Evolutionary conservation across 2,329 filamentous ascomycete species (phyloP), one percentile per base, ranked within the genome.

Genomic region (Onygenales sp.): DNA sequence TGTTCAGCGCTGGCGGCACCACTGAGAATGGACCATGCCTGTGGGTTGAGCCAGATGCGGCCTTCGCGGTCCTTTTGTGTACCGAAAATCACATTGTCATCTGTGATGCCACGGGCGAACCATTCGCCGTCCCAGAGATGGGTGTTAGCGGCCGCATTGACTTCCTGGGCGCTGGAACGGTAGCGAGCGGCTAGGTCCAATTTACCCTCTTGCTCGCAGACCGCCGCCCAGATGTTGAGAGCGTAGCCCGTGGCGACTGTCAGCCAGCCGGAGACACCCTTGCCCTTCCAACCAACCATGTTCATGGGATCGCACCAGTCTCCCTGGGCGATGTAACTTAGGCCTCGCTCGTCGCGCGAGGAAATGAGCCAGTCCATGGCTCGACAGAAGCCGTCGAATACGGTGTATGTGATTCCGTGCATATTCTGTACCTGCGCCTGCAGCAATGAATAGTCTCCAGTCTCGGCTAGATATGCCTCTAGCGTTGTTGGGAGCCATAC

Each of bases 271-370:
- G 78, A 81, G 1, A 82, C 78, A 27, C 79, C 79, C 51, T 74
- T 72, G 41, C 78, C 78, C 62, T 79, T 80, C 61, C 77, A 78
- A 3, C 78, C 78, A n/a, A 80, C 79, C 79, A 82, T 82, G 64
- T 82, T 82, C 75, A 81, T 79, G 3, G 78, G 79, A 56, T 81
- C 79, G 58, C 79, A 82, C 78, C 78, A 82, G 62, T 82, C 79
- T 38, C 79, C 79, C 63, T 81, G 78, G 0, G 77, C 77, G 57
- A 81, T 80, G 66, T 76, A 81, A 61, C 75, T 79, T 6, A 82
- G 69, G 0, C 78, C 78, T 3, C 78, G 75, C 21, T 72, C 62
- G 57, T 82, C 79, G 50, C 78, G 75, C 2, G 75, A 69, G 2
- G 64, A 59, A 6, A 81, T 69, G 0, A 81, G 67, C 76, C 77